These are phyloP conservation scores for Stephania cephalantha DNA, from an alignment of 164 flowering plant genomes.

Conservation along the genomic window DNA sequence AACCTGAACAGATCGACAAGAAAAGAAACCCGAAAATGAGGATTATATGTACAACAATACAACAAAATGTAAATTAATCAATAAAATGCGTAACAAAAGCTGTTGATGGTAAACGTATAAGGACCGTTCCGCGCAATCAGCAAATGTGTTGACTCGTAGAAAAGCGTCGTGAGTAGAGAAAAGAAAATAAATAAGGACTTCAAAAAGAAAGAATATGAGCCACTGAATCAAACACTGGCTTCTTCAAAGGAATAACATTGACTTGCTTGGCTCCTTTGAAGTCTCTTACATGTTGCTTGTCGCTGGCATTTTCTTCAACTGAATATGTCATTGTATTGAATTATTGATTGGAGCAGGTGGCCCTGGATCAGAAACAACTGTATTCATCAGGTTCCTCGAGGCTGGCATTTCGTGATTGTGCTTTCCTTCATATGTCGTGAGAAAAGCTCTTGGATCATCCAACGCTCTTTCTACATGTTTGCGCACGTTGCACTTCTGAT, in stretches of 20 bases:
- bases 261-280: conserved; percentile 1
- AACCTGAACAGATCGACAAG: too few relatives aligned
- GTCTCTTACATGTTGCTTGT: not conserved
- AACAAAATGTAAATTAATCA: too few relatives aligned
- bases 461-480: conserved; percentile 83
- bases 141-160: too few relatives aligned
- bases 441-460: conserved; percentile 68
- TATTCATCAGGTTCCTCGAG: conserved; percentile 26
- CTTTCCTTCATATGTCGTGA: conserved; percentile 88
- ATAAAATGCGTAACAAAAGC: too few relatives aligned
- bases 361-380: conserved; percentile 34
- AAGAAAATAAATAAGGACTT: not conserved
- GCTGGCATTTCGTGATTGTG: conserved; percentile 83
- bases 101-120: too few relatives aligned
- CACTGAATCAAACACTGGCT: not conserved
- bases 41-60: too few relatives aligned
- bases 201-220: not conserved
- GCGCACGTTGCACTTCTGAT: conserved; percentile 67
- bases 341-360: conserved; percentile 20
- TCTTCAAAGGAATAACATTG: not conserved
- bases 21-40: too few relatives aligned
- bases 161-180: not conserved
- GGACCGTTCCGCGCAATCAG: too few relatives aligned
- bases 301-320: conserved; percentile 1
- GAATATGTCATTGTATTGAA: conserved; percentile 14